phyloP scores from a whole-genome alignment of 2,329 filamentous ascomycete species.

The Aureobasidium subglaciale region DNA sequence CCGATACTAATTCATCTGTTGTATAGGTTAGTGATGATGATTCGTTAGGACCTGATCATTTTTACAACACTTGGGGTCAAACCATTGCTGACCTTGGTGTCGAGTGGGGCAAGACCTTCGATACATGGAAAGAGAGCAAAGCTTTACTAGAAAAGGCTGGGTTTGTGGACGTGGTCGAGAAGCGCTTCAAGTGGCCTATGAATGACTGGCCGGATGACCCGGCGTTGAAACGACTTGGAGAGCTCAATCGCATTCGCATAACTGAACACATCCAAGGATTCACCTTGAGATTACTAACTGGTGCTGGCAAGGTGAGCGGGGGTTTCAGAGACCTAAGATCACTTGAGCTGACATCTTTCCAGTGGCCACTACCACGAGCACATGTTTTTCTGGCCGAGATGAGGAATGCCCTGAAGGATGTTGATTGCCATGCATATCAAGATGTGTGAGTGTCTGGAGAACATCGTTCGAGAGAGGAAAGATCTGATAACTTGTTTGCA shows the following conservation, averaged over 20 bases:
- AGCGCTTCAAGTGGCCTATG: slow-evolving; percentile 35
- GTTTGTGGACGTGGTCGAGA: slow-evolving; percentile 40
- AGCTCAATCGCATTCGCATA: slow-evolving; percentile 7
- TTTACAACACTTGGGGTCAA: slow-evolving; percentile 8
- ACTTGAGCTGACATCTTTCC: not conserved
- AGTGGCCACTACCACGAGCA: slow-evolving; percentile 11
- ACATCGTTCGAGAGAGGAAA: not conserved
- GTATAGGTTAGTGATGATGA: slow-evolving; percentile 27
- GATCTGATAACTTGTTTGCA: not conserved
- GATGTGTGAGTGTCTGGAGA: not conserved
- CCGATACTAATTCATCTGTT: not conserved
- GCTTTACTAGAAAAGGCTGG: slow-evolving; percentile 27
- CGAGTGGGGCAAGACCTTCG: slow-evolving; percentile 14
- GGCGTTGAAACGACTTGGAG: not conserved
- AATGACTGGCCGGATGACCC: slow-evolving; percentile 22
- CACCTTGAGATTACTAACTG: slow-evolving; percentile 12
- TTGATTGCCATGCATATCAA: slow-evolving; percentile 7
- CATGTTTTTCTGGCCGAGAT: slow-evolving; percentile 15
- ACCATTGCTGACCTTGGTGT: slow-evolving; percentile 3
- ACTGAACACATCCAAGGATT: slow-evolving; percentile 8
- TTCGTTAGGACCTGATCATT: slow-evolving; percentile 21
- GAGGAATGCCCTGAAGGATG: slow-evolving; percentile 13
- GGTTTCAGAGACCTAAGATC: not conserved
- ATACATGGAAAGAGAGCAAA: slow-evolving; percentile 18
- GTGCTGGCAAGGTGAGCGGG: slow-evolving; percentile 7